phyloP scores from a whole-genome alignment of 306 rosid species.

The Fragaria nilgerrensis region DNA sequence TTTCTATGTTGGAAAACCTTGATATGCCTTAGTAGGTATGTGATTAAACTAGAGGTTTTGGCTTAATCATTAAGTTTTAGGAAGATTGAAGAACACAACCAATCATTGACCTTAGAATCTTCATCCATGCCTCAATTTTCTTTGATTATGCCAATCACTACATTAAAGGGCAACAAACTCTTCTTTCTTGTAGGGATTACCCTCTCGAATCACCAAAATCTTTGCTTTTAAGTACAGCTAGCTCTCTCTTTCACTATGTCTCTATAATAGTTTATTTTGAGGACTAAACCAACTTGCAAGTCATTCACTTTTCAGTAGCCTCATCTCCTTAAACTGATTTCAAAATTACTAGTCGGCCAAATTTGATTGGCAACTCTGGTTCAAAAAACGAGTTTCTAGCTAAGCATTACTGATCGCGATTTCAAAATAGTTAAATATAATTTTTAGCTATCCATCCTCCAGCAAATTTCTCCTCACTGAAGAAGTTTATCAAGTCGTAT shows the following conservation, averaged over 20 bases:
- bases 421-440: not conserved
- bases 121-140: slow-evolving; percentile 16
- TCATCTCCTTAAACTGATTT: not conserved
- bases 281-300: not conserved
- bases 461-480: not conserved
- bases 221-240: slow-evolving; percentile 22
- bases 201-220: not conserved
- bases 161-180: slow-evolving; percentile 2
- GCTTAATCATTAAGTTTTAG: not conserved
- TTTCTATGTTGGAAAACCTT: not conserved
- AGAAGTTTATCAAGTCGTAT: not conserved
- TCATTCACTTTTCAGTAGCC: not conserved
- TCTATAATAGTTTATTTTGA: not conserved
- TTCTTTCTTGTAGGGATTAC: not conserved
- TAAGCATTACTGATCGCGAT: not conserved
- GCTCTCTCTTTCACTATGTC: not conserved
- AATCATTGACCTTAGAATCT: slow-evolving; percentile 15
- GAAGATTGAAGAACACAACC: slow-evolving; percentile 14
- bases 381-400: not conserved
- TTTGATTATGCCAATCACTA: slow-evolving; percentile 17
- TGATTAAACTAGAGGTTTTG: not conserved
- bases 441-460: not conserved
- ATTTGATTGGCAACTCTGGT: not conserved
- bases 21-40: not conserved
- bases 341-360: not conserved